Evolutionary conservation across 2,329 filamentous ascomycete species (phyloP).

Genomic region (Colletotrichum sp.): DNA sequence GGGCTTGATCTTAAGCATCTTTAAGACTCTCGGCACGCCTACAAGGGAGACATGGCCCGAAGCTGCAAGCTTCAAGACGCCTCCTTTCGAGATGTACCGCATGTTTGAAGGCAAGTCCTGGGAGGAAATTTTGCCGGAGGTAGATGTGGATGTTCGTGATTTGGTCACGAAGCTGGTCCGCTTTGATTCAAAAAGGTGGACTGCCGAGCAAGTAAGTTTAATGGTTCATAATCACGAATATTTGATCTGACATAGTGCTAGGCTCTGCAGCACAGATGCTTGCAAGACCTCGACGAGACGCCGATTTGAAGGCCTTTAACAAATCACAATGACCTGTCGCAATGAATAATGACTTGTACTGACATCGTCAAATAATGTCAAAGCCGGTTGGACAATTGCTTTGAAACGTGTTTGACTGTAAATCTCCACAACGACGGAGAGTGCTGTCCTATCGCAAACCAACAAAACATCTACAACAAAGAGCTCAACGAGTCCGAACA

Average conservation of each 20-base stretch:
- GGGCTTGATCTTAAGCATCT: conserved; percentile 88
- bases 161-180: conserved; percentile 72
- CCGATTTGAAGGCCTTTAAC: not conserved
- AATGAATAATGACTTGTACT: not conserved
- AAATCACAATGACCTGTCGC: not conserved
- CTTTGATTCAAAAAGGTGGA: conserved; percentile 75
- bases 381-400: not conserved
- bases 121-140: conserved; percentile 70
- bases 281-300: not conserved
- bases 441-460: not conserved
- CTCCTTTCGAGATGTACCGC: conserved; percentile 91
- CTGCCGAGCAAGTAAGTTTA: conserved; percentile 55
- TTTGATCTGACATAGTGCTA: not conserved
- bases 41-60: conserved; percentile 84
- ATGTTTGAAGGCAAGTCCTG: conserved; percentile 72
- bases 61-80: conserved; percentile 67
- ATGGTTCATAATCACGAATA: not conserved
- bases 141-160: conserved; percentile 63
- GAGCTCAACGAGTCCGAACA: not conserved
- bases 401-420: not conserved
- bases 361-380: not conserved
- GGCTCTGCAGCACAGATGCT: conserved; percentile 14
- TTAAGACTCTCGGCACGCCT: conserved; percentile 89
- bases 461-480: not conserved
- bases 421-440: not conserved